Conservation (phyloP, 768 basidiomycete genomes). For the Cantharellus anzutake region DNA sequence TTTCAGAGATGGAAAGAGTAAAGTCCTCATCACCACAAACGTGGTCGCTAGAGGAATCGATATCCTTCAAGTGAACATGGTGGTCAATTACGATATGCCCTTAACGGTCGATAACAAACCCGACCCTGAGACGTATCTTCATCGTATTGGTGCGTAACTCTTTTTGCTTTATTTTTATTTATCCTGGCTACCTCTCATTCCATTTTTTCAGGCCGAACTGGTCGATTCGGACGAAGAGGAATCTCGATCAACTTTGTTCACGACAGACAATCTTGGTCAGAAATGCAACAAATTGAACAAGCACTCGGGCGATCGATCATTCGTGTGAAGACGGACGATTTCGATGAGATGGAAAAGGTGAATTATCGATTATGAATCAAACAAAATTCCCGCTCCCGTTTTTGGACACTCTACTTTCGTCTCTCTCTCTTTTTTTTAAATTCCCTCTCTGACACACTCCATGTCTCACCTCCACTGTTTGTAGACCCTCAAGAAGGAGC, state of each 20-base stretch:
- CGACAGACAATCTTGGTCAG: constrained; percentile 65
- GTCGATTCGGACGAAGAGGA: constrained; percentile 92
- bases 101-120: constrained; percentile 62
- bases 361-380: constrained; percentile 11
- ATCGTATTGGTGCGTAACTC: constrained; percentile 66
- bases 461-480: too few species aligned
- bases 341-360: constrained; percentile 91
- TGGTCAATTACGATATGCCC: constrained; percentile 97
- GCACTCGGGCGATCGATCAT: constrained; percentile 60
- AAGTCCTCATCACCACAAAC: constrained; percentile 96
- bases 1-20: constrained; percentile 91
- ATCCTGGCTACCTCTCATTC: neutral
- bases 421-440: too few species aligned
- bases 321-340: constrained; percentile 71
- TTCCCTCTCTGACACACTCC: too few species aligned
- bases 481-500: too few species aligned
- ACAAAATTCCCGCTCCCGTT: too few species aligned
- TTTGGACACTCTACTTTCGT: too few species aligned
- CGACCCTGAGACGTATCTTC: constrained; percentile 94
- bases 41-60: constrained; percentile 98
- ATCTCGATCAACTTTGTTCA: constrained; percentile 97
- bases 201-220: constrained; percentile 63
- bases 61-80: constrained; percentile 98
- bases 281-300: constrained; percentile 81
- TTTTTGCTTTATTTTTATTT: neutral